Percentiles rank a stretch among this genome's conserved stretches.
phyloP scores from a whole-genome alignment of 2,329 filamentous ascomycete genomes.

The Sclerotinia glacialis region DNA sequence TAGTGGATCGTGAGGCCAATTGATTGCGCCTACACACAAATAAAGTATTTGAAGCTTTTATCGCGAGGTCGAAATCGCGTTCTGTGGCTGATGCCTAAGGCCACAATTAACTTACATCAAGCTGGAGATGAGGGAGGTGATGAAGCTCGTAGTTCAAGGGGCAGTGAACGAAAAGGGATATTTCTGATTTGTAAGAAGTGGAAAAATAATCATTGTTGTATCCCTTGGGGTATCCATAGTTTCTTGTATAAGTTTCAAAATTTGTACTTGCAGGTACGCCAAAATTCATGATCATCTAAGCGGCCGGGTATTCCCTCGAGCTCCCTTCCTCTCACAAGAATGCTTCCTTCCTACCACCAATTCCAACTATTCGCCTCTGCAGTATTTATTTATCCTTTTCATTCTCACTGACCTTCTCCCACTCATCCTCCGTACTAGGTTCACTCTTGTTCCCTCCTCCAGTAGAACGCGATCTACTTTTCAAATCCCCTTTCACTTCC shows the following conservation, averaged over 20 bases:
- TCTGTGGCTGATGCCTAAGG: background rate
- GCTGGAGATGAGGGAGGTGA: background rate
- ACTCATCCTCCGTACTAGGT: slow-evolving; percentile 90
- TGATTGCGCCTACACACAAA: slow-evolving; percentile 13
- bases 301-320: slow-evolving; percentile 9
- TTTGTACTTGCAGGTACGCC: slow-evolving; percentile 16
- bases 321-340: background rate
- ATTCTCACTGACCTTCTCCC: slow-evolving; percentile 87
- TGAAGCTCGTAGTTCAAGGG: background rate
- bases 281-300: slow-evolving; percentile 22
- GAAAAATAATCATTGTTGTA: slow-evolving; percentile 3
- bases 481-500: slow-evolving; percentile 34
- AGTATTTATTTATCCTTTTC: slow-evolving; percentile 53
- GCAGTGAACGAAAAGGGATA: background rate
- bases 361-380: background rate
- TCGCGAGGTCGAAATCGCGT: slow-evolving; percentile 15
- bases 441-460: slow-evolving; percentile 50
- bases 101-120: background rate
- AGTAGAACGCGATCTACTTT: slow-evolving; percentile 31
- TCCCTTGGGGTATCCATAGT: slow-evolving; percentile 14
- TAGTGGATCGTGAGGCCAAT: slow-evolving; percentile 2
- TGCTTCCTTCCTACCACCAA: background rate
- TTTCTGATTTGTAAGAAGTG: background rate
- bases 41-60: slow-evolving; percentile 22
- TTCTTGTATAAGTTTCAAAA: slow-evolving; percentile 14